Evolutionary conservation across 2,329 filamentous ascomycete genomes (phyloP).

Genomic region (Alternaria gaisen): DNA sequence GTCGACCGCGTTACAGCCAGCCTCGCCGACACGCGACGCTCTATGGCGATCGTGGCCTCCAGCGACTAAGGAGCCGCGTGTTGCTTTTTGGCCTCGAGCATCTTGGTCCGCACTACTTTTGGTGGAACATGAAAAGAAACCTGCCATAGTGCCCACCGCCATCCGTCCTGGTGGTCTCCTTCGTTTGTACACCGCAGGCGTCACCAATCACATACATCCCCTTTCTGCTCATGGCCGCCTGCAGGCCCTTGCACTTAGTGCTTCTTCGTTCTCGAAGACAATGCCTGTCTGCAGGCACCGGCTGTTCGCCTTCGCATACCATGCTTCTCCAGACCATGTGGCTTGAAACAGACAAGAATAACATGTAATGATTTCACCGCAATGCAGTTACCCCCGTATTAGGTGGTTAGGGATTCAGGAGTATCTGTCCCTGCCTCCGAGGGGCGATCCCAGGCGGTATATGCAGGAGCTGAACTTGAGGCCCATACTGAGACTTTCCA

Average conservation of each 20-base stretch:
- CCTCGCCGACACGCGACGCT: conserved; percentile 7
- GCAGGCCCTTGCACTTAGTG: conserved; percentile 16
- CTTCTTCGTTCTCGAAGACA: conserved; percentile 16
- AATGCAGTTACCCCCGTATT: conserved; percentile 7
- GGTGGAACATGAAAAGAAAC: conserved; percentile 10
- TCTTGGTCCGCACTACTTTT: neutral
- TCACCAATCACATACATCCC: conserved; percentile 4
- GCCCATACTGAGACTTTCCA: conserved; percentile 4
- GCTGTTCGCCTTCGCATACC: conserved; percentile 18
- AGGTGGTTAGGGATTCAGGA: conserved; percentile 8
- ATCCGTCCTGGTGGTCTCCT: neutral
- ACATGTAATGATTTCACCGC: conserved; percentile 23
- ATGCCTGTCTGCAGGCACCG: conserved; percentile 30
- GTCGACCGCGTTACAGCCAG: conserved; percentile 6
- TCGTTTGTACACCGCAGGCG: neutral
- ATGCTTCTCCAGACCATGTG: conserved; percentile 15
- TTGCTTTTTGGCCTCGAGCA: conserved; percentile 13
- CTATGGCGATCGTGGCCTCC: neutral
- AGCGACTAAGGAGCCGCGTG: neutral
- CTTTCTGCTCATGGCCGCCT: conserved; percentile 2
- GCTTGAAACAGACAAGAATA: conserved; percentile 19
- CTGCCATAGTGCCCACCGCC: neutral
- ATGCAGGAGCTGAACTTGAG: conserved; percentile 13
- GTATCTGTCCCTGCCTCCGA: conserved; percentile 5
- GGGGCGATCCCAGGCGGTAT: conserved; percentile 6